Evolutionary conservation across 2,329 filamentous ascomycete genomes (phyloP), one percentile per base, ranked within the genome.

Genomic region (Alternaria sp.): DNA sequence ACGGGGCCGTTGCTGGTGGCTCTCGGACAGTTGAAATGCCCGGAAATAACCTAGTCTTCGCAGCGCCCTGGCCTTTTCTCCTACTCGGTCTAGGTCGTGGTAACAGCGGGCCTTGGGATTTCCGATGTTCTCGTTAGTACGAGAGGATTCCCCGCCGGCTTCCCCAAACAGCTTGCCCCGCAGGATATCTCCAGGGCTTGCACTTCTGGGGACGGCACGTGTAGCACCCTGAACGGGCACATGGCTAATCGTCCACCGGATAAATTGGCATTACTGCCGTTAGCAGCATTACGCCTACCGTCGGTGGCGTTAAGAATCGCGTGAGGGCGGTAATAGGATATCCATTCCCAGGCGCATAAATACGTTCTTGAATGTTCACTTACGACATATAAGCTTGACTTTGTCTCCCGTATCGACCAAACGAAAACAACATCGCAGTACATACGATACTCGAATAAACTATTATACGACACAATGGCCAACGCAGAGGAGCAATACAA

Each of bases 201-300:
- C 54, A 45, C 55, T 25, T 44, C 15, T 46, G n/a, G 26, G 25
- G 50, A 58, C 54, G 58, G 55, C 55, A 71, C 63, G 65, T 69
- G 69, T 63, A 51, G 46, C 41, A n/a, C 23, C 26, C 11, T 41
- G 47, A 30, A 60, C 41, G 44, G 28, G 23, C 47, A 37, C 57
- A 58, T 59, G 65, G 61, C 63, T 68, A 68, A 62, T 70, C 70
- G 68, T 64, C 61, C 63, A 69, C 70, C 71, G 70, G 71, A 63
- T 73, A 73, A 73, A 70, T 57, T 64, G 65, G 65, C 57, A 60
- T 44, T 61, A 63, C 6, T 67, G 63, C 58, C 54, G 50, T 65
- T 64, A 65, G 50, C 43, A 49, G 55, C 49, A 43, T 18, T 58
- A 58, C 58, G 50, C 55, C 54, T 53, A 49, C 43, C 26, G 45